These are phyloP conservation scores for Cystobasidium slooffiae DNA, from an alignment of 1,284 basidiomycete species.

Conservation along the genomic window DNA sequence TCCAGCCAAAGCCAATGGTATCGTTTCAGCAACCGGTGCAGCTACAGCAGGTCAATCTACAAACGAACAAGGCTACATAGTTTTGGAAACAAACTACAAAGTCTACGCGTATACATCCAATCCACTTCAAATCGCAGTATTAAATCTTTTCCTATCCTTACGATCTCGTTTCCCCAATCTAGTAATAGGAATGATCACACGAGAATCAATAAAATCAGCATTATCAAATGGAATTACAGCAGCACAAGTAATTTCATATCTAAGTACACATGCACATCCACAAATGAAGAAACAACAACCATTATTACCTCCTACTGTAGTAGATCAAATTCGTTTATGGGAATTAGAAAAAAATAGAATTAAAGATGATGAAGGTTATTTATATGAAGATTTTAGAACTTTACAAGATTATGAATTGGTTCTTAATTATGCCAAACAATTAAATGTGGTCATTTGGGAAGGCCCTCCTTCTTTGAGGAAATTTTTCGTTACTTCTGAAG, in stretches of 20 bases:
- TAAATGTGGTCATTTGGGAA: conserved; percentile 79
- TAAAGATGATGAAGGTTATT: conserved; percentile 63
- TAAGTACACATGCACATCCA: conserved; percentile 91
- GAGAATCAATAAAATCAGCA: conserved; percentile 92
- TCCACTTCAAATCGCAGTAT: conserved; percentile 90
- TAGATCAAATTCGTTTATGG: conserved; percentile 98
- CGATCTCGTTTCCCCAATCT: conserved; percentile 95
- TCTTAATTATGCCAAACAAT: conserved; percentile 78
- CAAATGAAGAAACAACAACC: conserved; percentile 80
- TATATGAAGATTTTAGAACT: conserved; percentile 85
- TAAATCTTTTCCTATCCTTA: conserved; percentile 90
- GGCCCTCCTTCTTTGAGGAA: conserved; percentile 69
- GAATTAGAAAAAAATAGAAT: conserved; percentile 94
- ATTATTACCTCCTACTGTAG: conserved; percentile 89
- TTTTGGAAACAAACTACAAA: conserved; percentile 98
- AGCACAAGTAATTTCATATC: conserved; percentile 95
- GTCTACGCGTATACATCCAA: conserved; percentile 98
- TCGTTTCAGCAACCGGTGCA: conserved; percentile 7
- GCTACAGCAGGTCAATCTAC: not conserved
- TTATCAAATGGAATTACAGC: conserved; percentile 94
- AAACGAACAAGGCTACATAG: conserved; percentile 78
- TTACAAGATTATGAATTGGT: conserved; percentile 85
- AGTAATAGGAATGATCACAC: conserved; percentile 90
- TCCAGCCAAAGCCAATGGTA: conserved; percentile 63
- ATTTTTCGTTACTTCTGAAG: conserved; percentile 81